A percentile compares a stretch with the other conserved stretches of the same genome.
phyloP scores from a whole-genome alignment of 306 rosid species.

The Chamaecrista fasciculata region DNA sequence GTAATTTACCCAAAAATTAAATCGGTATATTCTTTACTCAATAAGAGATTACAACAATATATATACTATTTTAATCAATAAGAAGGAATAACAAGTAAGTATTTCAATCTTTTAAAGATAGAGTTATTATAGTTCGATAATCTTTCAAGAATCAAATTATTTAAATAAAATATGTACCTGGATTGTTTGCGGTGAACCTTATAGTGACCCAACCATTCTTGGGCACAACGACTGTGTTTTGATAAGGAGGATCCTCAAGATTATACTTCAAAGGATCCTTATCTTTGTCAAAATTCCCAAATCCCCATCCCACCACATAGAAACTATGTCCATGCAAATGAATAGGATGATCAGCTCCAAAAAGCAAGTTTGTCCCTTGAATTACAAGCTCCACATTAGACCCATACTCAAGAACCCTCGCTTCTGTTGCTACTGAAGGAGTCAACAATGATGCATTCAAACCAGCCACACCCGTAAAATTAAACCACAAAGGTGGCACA shows the following conservation, averaged over 20 bases:
- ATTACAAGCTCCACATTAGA: slow-evolving; percentile 47
- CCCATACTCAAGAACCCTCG: slow-evolving; percentile 36
- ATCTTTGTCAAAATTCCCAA: slow-evolving; percentile 50
- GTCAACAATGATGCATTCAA: not conserved
- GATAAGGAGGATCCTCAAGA: slow-evolving; percentile 53
- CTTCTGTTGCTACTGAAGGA: slow-evolving; percentile 41
- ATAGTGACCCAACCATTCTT: slow-evolving; percentile 45
- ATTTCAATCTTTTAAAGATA: no score
- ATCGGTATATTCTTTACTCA: no score
- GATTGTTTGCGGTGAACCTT: slow-evolving; percentile 38
- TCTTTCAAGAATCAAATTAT: no score
- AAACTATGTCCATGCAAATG: slow-evolving; percentile 56
- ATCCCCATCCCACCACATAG: slow-evolving; percentile 53
- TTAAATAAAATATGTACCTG: slow-evolving; percentile 23
- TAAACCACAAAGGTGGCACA: slow-evolving; percentile 34
- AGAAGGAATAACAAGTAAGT: no score
- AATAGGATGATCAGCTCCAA: slow-evolving; percentile 27
- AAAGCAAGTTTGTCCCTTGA: slow-evolving; percentile 37
- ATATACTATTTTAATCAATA: no score
- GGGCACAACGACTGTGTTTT: slow-evolving; percentile 46
- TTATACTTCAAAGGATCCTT: slow-evolving; percentile 45
- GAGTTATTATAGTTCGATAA: no score
- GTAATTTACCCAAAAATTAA: no score
- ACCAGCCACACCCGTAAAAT: slow-evolving; percentile 40
- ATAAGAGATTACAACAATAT: no score